These are phyloP conservation scores for Rauvolfia tetraphylla DNA, from an alignment of 257 asterid species.

Conservation along the genomic window DNA sequence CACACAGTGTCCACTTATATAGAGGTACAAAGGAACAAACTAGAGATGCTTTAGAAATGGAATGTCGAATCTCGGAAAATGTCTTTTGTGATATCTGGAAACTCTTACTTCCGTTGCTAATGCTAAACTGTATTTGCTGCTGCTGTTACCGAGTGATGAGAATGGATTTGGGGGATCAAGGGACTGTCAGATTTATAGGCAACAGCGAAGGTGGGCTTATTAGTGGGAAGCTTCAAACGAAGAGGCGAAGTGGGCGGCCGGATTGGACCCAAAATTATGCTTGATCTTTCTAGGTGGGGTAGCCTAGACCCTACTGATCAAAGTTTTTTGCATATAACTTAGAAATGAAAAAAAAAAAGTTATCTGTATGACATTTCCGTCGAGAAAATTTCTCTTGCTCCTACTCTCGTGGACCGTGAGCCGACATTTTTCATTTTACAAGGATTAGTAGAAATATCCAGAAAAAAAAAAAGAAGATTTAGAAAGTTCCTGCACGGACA, in stretches of 20 bases:
- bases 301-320: not conserved
- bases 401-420: not conserved
- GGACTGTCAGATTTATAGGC: slow-evolving; percentile 39
- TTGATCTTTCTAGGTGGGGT: slow-evolving; percentile 13
- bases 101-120: not conserved
- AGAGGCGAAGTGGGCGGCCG: slow-evolving; percentile 29
- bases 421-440: not conserved
- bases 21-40: not conserved
- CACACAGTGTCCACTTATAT: not conserved
- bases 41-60: not conserved
- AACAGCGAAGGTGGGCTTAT: no score
- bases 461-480: no score
- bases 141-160: not conserved
- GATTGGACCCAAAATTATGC: not conserved
- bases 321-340: slow-evolving; percentile 8
- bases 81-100: not conserved
- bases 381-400: slow-evolving; percentile 16
- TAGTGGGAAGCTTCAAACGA: slow-evolving; percentile 15
- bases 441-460: not conserved
- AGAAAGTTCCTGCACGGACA: not conserved
- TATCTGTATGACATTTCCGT: slow-evolving; percentile 30
- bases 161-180: not conserved
- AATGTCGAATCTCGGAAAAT: slow-evolving; percentile 21
- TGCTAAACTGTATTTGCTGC: not conserved
- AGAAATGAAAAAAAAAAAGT: not conserved